Base-by-base conservation (phyloP, 106 monocot species). In the Apostasia ramifera region DNA sequence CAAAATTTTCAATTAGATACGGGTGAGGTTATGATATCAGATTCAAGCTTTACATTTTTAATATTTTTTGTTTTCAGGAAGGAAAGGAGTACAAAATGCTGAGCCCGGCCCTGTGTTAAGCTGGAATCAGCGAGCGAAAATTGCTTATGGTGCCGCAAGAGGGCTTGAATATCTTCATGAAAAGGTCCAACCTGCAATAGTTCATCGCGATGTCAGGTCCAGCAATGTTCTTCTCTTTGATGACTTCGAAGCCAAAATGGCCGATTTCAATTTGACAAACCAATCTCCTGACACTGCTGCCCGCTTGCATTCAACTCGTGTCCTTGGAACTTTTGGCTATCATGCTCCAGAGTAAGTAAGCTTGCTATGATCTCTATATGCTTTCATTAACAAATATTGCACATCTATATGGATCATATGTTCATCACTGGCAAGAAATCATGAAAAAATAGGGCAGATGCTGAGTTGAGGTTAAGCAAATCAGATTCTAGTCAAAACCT, bases 131-230 rank as follows among this genome's bases (percentile, higher is more conserved):
- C 60, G 87, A 55, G 87, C 83, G 47, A 88, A 81, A 68, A 80
- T 87, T 66, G 86, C 86, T 8, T 83, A 80, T 70, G 86, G 86
- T 48, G 86, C 86, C 55, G 86, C 86, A 55, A 83, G 77, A 72
- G 86, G 86, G n/a, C 82, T 87, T 2, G 86, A 87, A 66, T 87
- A 83, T 69, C 83, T 87, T 0, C 82, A 87, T 42, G 86, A 87
- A 55, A 87, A 87, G 70, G 75, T 80, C 4, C 83, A 87, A 65
- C 86, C 86, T 47, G 40, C 86, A 10, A 83, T 87, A 52, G 78
- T 82, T 14, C 86, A 83, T 53, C 73, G 80, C 8, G 86, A 87
- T 66, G 79, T 87, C 56, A 62, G 86, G 55, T 87, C 86, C 3
- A 87, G 83, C 80, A 87, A 87, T 66, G 83, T 87, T 10, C 77